These are phyloP conservation scores for Cutaneotrichosporon spelunceum DNA, from an alignment of 1,284 basidiomycete species.

Conservation along the genomic window DNA sequence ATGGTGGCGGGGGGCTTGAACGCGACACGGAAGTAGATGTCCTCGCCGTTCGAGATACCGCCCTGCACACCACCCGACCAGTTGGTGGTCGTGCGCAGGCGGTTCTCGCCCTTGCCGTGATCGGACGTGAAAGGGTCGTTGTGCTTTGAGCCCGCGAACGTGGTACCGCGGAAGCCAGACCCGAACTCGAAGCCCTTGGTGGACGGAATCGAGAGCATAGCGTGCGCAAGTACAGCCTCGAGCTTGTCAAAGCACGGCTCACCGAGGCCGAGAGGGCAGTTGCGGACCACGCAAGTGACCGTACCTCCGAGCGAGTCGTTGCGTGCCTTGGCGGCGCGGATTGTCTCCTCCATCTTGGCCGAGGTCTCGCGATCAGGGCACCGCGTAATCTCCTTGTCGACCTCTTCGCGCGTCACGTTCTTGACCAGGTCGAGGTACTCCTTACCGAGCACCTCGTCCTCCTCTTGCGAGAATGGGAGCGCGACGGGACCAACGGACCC, in stretches of 20 bases:
- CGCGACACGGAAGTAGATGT: slow-evolving; percentile 94
- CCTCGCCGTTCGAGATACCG: slow-evolving; percentile 95
- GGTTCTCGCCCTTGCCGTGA: slow-evolving; percentile 54
- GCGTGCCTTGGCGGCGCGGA: slow-evolving; percentile 85
- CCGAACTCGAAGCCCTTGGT: slow-evolving; percentile 99
- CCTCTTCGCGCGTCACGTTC: slow-evolving; percentile 77
- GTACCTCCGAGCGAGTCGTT: slow-evolving; percentile 96
- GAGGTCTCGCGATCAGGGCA: slow-evolving; percentile 89
- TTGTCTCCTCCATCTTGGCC: slow-evolving; percentile 86
- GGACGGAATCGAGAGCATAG: slow-evolving; percentile 98
- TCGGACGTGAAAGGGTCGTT: slow-evolving; percentile 84
- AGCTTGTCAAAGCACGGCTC: slow-evolving; percentile 99
- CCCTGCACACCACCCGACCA: slow-evolving; percentile 98
- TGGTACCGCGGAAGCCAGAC: slow-evolving; percentile 93
- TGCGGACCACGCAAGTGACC: slow-evolving; percentile 91
- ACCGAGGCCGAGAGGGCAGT: slow-evolving; percentile 84
- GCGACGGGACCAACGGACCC: slow-evolving; percentile 91
- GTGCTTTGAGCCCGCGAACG: slow-evolving; percentile 86
- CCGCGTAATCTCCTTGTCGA: slow-evolving; percentile 82
- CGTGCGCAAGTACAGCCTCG: slow-evolving; percentile 92
- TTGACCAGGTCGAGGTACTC: slow-evolving; percentile 79
- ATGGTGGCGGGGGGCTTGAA: slow-evolving; percentile 99
- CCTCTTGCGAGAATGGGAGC: slow-evolving; percentile 63
- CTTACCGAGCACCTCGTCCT: slow-evolving; percentile 72
- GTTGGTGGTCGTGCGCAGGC: slow-evolving; percentile 82